Percentiles rank a stretch among this genome's conserved stretches.
These are phyloP conservation scores for Xylariomycetidae sp. DNA, from an alignment of 2,329 filamentous ascomycete genomes.

Conservation along the genomic window DNA sequence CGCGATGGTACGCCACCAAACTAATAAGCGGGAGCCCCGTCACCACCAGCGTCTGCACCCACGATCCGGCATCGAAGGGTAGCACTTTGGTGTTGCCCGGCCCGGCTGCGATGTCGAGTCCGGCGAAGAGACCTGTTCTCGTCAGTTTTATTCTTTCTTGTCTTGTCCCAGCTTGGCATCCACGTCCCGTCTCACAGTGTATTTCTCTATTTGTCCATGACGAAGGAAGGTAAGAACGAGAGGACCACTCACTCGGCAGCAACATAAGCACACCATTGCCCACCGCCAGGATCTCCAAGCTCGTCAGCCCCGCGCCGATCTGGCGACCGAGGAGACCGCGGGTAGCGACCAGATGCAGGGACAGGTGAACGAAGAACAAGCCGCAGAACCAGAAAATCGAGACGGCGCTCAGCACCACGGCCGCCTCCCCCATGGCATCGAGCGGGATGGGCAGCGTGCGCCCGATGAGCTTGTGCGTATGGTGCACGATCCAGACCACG, in stretches of 20 bases:
- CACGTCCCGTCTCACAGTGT: too few relatives aligned
- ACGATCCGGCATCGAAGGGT: conserved; percentile 44
- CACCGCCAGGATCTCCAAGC: conserved; percentile 50
- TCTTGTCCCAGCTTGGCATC: too few relatives aligned
- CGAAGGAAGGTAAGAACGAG: neutral
- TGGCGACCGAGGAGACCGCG: conserved; percentile 37
- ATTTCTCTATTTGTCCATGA: too few relatives aligned
- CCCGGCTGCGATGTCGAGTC: conserved; percentile 39
- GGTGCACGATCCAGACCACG: conserved; percentile 16
- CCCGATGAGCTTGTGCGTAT: conserved; percentile 8
- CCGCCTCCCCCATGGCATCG: conserved; percentile 34
- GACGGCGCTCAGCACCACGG: conserved; percentile 33
- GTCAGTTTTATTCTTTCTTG: too few relatives aligned
- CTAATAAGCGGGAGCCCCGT: conserved; percentile 47
- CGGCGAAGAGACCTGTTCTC: conserved; percentile 47
- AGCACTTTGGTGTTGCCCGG: conserved; percentile 36
- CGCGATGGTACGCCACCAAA: conserved; percentile 35
- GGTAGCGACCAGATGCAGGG: conserved; percentile 41
- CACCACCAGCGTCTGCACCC: conserved; percentile 43
- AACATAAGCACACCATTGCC: conserved; percentile 52
- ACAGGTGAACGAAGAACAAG: conserved; percentile 47
- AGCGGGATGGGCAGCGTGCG: conserved; percentile 16
- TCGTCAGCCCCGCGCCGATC: conserved; percentile 28
- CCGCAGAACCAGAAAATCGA: conserved; percentile 49
- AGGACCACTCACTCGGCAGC: conserved; percentile 39